Evolutionary conservation across 208 protist genomes (phyloP).

Genomic region (Leishmania gerbilli): DNA sequence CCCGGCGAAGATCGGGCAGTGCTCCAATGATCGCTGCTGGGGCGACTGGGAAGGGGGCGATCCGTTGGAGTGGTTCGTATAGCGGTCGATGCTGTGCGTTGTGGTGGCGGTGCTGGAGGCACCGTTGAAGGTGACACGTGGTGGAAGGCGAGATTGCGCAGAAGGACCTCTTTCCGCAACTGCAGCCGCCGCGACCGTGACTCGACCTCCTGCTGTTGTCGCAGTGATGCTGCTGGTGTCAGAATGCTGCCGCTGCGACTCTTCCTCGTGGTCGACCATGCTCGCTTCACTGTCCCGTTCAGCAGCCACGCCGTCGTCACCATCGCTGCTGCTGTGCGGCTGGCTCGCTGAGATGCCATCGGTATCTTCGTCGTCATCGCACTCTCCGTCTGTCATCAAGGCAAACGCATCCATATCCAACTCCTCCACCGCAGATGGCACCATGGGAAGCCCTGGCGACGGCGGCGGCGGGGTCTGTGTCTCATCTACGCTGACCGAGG

Average conservation of each 20-base stretch:
- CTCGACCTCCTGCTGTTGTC: background rate
- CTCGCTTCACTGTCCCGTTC: background rate
- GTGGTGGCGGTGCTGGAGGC: slow-evolving; percentile 4
- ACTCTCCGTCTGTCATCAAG: slow-evolving; percentile 8
- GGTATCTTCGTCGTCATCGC: background rate
- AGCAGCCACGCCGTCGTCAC: background rate
- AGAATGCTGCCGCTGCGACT: background rate
- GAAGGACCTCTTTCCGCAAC: too few species aligned
- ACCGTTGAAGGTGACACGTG: background rate
- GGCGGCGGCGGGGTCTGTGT: background rate
- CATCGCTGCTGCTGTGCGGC: slow-evolving; percentile 3
- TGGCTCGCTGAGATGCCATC: background rate
- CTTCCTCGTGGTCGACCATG: background rate
- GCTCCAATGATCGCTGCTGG: background rate
- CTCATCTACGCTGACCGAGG: background rate
- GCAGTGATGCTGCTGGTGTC: background rate
- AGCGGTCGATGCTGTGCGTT: slow-evolving; percentile 24
- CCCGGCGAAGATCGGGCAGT: background rate
- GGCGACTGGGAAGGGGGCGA: background rate
- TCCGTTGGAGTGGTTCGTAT: background rate
- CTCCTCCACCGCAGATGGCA: slow-evolving; percentile 4
- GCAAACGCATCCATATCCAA: slow-evolving; percentile 16
- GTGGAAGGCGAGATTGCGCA: slow-evolving; percentile 1
- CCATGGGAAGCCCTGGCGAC: background rate
- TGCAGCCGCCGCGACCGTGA: too few species aligned